Evolutionary conservation across 2,329 filamentous ascomycete genomes (phyloP).

Genomic region (Stenocarpella maydis): DNA sequence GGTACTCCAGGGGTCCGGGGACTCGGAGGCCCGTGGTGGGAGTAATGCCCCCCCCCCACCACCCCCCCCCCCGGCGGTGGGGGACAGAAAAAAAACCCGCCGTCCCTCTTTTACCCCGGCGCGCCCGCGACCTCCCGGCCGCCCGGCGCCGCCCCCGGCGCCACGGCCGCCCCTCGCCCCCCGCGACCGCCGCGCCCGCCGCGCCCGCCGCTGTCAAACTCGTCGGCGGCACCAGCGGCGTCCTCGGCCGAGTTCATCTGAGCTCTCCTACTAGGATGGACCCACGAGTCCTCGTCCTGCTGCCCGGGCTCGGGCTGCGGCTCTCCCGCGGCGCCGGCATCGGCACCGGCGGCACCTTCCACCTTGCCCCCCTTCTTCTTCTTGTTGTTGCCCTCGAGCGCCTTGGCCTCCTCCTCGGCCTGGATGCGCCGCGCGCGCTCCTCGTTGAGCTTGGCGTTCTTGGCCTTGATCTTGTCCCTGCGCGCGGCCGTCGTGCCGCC

Average conservation of each 20-base stretch:
- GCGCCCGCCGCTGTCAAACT: slow-evolving; percentile 4
- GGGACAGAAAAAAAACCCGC: too few species aligned
- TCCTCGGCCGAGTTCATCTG: slow-evolving; percentile 30
- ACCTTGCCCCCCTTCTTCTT: slow-evolving; percentile 28
- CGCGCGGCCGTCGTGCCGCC: slow-evolving; percentile 80
- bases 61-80: too few species aligned
- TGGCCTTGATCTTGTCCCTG: slow-evolving; percentile 79
- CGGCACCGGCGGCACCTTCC: slow-evolving; percentile 25
- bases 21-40: too few species aligned
- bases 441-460: slow-evolving; percentile 86
- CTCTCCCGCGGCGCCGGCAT: slow-evolving; percentile 29
- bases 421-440: slow-evolving; percentile 59
- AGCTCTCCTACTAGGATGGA: slow-evolving; percentile 62
- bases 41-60: too few species aligned
- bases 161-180: slow-evolving; percentile 1
- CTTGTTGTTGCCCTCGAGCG: slow-evolving; percentile 46
- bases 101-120: neutral
- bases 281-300: slow-evolving; percentile 47
- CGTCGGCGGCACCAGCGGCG: neutral
- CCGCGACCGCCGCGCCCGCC: slow-evolving; percentile 7
- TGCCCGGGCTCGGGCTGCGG: slow-evolving; percentile 38
- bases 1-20: too few species aligned
- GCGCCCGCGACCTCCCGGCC: slow-evolving; percentile 6
- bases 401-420: slow-evolving; percentile 48
- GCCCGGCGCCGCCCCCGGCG: neutral